Evolutionary conservation across 352 stramenopile species (phyloP), one percentile per base, ranked within the genome.

Genomic region (Pythium dissimile): DNA sequence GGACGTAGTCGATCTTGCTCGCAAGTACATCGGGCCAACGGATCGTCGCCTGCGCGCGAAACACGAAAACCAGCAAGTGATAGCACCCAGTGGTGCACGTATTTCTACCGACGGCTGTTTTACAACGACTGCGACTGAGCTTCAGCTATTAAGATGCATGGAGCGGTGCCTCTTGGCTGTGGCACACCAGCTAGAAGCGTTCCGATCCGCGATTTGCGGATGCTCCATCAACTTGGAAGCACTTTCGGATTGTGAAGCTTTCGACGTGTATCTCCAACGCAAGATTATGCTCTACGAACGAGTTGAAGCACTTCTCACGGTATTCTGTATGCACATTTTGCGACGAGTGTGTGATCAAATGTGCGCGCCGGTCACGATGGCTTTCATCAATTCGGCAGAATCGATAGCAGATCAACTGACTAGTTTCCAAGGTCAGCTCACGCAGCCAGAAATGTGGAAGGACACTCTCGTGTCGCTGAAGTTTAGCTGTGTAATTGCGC

Each of bases 241-340:
- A 8, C 13, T 51, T 5, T 26, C n/a, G 10, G 26, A 39, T 34
- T 27, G 38, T 18, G 32, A 66, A n/a, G 46, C 42, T 28, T 35
- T 62, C 1, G 54, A 62, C 26, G 26, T 15, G 6, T 39, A 49
- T 16, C 38, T 69, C 2, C 54, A 69, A 11, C 54, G 50, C 7
- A 69, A 69, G 26, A 27, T 69, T 18, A 44, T 35, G 1, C 18
- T 69, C n/a, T 76, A 69, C 35, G 67, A 70, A 13, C 44, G 54
- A 5, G 59, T 87, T 34, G 79, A 89, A 41, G 44, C 60, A 0
- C 57, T 86, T 23, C 18, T 87, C n/a, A 75, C 69, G 3, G 73
- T 74, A 8, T 89, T 86, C 46, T 84, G 74, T 43, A 37, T 89
- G 34, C 72, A 89, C 26, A 71, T 76, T 8, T 42, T 89, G 43